phyloP scores from a whole-genome alignment of 2,329 filamentous ascomycete genomes.

The Colletotrichum lentis region DNA sequence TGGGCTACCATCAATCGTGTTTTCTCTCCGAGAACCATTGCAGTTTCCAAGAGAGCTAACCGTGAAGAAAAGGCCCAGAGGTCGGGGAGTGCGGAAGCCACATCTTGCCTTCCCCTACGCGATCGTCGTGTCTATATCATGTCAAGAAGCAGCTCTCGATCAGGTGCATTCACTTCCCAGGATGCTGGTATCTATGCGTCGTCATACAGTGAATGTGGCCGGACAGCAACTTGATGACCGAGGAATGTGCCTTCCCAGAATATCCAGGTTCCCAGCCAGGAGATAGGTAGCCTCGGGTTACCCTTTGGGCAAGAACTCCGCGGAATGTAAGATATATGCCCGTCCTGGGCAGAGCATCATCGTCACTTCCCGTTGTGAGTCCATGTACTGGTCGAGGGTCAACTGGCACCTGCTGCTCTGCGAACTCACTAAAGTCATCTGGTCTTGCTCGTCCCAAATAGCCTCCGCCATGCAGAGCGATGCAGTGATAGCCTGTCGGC shows the following conservation, averaged over 20 bases:
- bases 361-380: background rate
- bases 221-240: background rate
- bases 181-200: no score
- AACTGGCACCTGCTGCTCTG: background rate
- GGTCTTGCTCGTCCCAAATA: background rate
- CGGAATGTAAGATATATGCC: background rate
- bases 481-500: conserved; percentile 15
- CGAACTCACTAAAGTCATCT: background rate
- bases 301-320: background rate
- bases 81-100: background rate
- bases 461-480: background rate
- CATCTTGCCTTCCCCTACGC: background rate
- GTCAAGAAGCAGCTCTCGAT: background rate
- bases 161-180: background rate
- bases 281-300: background rate
- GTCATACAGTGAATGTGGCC: background rate
- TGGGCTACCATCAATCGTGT: background rate
- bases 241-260: background rate
- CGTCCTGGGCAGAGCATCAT: background rate
- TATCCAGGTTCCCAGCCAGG: background rate
- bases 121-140: background rate
- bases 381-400: background rate
- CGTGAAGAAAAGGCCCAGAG: background rate
- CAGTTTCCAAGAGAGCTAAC: background rate
- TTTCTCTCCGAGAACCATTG: background rate